A percentile compares a stretch with the other conserved stretches of the same genome.
Evolutionary conservation across 2,329 filamentous ascomycete genomes (phyloP).

Genomic region (Sporothrix pseudoabietina): DNA sequence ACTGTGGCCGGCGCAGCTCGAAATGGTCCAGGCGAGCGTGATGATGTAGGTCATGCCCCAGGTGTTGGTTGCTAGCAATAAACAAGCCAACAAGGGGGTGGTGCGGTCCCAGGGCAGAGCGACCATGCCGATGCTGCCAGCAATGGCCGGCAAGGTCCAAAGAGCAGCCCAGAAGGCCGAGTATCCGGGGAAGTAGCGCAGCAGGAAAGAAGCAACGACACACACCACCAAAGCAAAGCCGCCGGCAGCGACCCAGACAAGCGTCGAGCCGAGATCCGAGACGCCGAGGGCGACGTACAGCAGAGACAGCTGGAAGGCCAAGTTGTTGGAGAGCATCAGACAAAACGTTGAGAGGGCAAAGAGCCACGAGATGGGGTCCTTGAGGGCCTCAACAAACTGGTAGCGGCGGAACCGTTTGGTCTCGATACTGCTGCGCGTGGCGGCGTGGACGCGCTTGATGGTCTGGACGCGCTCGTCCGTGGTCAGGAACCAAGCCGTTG

Average conservation of each 20-base stretch:
- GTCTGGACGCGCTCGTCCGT: constrained; percentile 34
- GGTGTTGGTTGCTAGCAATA: constrained; percentile 40
- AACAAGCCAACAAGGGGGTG: constrained; percentile 40
- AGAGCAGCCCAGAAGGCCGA: constrained; percentile 40
- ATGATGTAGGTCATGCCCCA: constrained; percentile 45
- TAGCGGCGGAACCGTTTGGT: constrained; percentile 44
- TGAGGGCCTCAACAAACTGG: constrained; percentile 35
- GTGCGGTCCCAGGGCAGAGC: constrained; percentile 40
- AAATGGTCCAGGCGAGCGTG: constrained; percentile 45
- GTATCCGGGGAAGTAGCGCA: constrained; percentile 41
- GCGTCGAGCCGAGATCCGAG: constrained; percentile 44
- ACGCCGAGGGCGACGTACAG: constrained; percentile 44
- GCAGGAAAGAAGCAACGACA: constrained; percentile 40
- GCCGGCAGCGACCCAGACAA: constrained; percentile 45
- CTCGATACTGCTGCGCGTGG: constrained; percentile 44
- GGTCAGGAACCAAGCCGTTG: constrained; percentile 34
- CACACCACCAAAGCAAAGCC: constrained; percentile 43
- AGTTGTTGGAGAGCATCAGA: constrained; percentile 45
- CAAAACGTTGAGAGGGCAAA: constrained; percentile 40
- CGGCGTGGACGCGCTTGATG: constrained; percentile 41
- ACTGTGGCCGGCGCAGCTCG: constrained; percentile 40
- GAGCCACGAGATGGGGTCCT: constrained; percentile 36
- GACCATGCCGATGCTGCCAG: constrained; percentile 41
- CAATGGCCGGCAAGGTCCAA: constrained; percentile 41
- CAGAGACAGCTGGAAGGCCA: constrained; percentile 47